These are phyloP conservation scores for Phylloporus sp. DNA, from an alignment of 768 basidiomycete species.

Conservation along the genomic window DNA sequence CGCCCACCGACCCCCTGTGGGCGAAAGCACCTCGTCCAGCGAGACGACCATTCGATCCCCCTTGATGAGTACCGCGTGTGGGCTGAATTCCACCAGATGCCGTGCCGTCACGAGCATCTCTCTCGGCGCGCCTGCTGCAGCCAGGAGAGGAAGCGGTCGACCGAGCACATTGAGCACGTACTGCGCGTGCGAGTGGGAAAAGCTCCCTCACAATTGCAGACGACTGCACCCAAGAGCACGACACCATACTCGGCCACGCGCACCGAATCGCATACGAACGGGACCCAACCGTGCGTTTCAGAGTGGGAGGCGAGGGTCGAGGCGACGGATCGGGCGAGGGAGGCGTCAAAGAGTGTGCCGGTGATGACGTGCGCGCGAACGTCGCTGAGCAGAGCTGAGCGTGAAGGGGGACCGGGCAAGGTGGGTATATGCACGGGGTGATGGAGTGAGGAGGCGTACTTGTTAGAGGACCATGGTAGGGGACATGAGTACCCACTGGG, in stretches of 20 bases:
- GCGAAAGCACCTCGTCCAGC: not conserved
- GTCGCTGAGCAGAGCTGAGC: constrained; percentile 1
- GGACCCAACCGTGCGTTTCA: not conserved
- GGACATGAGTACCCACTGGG: too few relatives aligned
- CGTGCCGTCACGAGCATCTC: not conserved
- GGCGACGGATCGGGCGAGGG: too few relatives aligned
- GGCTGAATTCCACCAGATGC: not conserved
- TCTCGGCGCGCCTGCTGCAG: too few relatives aligned
- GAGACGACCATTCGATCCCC: not conserved
- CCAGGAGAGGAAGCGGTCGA: not conserved
- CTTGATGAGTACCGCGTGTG: not conserved
- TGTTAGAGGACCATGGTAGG: too few relatives aligned
- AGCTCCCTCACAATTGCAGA: not conserved
- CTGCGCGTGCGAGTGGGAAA: not conserved
- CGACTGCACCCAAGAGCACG: not conserved
- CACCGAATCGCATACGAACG: not conserved
- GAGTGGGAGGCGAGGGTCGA: not conserved
- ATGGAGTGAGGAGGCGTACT: too few relatives aligned
- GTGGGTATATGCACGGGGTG: too few relatives aligned
- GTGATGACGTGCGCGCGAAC: not conserved
- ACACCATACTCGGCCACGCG: not conserved
- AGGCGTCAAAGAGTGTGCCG: constrained; percentile 3
- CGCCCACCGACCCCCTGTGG: not conserved
- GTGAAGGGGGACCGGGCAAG: too few relatives aligned
- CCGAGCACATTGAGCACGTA: not conserved